A percentile compares a stretch with the other conserved stretches of the same genome.
phyloP scores from a whole-genome alignment of 169 alveolate species.

The Plasmodium knowlesi region DNA sequence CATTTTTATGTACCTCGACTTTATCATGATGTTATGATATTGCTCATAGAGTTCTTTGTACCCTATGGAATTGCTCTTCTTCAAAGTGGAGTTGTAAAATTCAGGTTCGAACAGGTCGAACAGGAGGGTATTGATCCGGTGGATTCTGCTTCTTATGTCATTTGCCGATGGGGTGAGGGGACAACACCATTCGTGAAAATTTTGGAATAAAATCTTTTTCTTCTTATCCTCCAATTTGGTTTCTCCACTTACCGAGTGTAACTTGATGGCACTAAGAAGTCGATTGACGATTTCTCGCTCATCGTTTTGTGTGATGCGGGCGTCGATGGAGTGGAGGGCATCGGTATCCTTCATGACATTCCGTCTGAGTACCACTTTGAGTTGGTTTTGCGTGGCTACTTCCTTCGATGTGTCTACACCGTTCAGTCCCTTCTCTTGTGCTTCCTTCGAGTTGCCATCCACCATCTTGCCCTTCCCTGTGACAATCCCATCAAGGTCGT shows the following conservation, averaged over 20 bases:
- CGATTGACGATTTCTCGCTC: not conserved
- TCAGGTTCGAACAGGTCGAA: constrained; percentile 31
- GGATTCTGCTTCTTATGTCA: not conserved
- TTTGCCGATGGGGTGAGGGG: not conserved
- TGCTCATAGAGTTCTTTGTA: constrained; percentile 51
- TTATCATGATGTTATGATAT: constrained; percentile 46
- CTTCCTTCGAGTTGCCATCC: not conserved
- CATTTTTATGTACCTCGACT: constrained; percentile 28
- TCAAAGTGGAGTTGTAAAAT: constrained; percentile 40
- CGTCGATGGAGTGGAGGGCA: not conserved
- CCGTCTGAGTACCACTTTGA: not conserved
- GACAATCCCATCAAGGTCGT: not conserved
- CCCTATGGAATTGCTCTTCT: not conserved
- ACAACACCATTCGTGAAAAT: not conserved
- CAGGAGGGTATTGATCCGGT: constrained; percentile 6
- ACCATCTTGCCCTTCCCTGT: not conserved
- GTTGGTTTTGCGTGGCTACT: not conserved
- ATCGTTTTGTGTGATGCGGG: not conserved
- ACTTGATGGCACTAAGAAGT: not conserved
- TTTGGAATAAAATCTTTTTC: not conserved
- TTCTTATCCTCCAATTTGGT: not conserved
- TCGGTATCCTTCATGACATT: too few species aligned
- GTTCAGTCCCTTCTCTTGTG: not conserved
- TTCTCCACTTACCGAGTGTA: not conserved
- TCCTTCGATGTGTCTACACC: not conserved